Percentiles rank a stretch among this genome's conserved stretches.
Evolutionary conservation across 345 rosid species (phyloP).

Genomic region (Eucalyptus regnans): DNA sequence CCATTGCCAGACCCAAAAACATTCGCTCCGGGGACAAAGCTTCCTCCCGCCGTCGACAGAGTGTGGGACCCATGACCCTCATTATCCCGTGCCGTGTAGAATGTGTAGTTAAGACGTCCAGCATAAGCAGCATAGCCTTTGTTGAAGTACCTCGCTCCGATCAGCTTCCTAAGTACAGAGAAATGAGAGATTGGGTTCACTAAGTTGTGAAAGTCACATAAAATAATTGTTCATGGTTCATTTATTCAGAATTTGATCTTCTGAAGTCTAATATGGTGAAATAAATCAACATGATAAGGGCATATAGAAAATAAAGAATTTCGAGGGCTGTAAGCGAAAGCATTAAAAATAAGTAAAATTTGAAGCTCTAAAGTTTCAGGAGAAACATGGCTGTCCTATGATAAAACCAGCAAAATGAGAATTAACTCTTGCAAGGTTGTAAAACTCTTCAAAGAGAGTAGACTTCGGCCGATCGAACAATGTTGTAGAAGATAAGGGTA

Average conservation of each 20-base stretch:
- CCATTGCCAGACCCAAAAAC: constrained; percentile 7
- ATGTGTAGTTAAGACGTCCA: neutral
- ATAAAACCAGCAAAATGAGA: neutral
- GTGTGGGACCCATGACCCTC: constrained; percentile 39
- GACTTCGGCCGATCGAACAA: neutral
- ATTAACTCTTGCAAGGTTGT: neutral
- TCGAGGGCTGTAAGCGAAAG: neutral
- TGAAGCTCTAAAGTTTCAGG: neutral
- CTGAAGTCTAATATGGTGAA: neutral
- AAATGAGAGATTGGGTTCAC: neutral
- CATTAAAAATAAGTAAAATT: neutral
- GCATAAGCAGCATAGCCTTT: neutral
- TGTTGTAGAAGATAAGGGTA: neutral
- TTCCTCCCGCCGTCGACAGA: constrained; percentile 27
- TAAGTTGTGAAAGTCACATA: neutral
- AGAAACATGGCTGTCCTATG: neutral
- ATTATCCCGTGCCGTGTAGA: constrained; percentile 9
- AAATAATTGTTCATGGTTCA: neutral
- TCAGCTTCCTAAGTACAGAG: constrained; percentile 19
- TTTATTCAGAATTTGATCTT: neutral
- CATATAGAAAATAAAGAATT: neutral
- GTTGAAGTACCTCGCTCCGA: constrained; percentile 22
- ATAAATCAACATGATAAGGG: neutral
- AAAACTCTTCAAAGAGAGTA: neutral
- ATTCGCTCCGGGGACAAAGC: constrained; percentile 8